A percentile compares a stretch with the other conserved stretches of the same genome.
Evolutionary conservation across 192 early-diverging fungal species (phyloP).

Genomic region (Diversispora epigaea): DNA sequence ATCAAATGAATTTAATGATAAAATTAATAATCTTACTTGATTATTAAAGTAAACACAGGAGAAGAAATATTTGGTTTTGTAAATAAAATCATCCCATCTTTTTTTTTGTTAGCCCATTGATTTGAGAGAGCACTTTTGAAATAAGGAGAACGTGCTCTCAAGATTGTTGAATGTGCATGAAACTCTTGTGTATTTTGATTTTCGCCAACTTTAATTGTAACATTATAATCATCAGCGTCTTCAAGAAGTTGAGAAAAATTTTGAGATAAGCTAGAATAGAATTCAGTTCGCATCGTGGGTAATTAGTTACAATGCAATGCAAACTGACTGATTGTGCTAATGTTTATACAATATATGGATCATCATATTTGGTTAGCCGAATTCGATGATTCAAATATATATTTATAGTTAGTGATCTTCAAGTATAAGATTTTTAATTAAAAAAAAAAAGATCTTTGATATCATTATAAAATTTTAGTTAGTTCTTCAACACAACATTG

Average conservation of each 20-base stretch:
- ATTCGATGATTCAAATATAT: no score
- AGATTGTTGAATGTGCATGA: slow-evolving; percentile 1
- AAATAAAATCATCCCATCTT: slow-evolving; percentile 20
- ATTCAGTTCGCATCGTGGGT: neutral
- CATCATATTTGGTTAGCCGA: no score
- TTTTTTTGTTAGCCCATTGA: slow-evolving; percentile 9
- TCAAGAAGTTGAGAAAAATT: slow-evolving; percentile 1
- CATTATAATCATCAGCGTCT: neutral
- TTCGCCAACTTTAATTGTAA: slow-evolving; percentile 17
- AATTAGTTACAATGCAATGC: no score
- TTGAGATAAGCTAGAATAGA: neutral
- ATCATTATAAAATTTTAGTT: no score
- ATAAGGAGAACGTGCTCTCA: slow-evolving; percentile 19
- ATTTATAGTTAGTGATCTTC: no score
- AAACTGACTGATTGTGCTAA: no score
- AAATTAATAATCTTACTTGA: neutral
- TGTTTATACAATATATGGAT: no score
- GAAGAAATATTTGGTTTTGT: slow-evolving; percentile 29
- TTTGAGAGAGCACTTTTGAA: slow-evolving; percentile 7
- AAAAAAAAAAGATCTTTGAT: no score
- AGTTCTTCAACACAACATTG: no score
- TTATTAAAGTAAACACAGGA: slow-evolving; percentile 7
- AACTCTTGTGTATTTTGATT: neutral
- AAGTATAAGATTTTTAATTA: no score
- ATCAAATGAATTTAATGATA: no score